Base-by-base conservation (phyloP, 176 grass and related monocot species). In the Puccinellia tenuiflora region DNA sequence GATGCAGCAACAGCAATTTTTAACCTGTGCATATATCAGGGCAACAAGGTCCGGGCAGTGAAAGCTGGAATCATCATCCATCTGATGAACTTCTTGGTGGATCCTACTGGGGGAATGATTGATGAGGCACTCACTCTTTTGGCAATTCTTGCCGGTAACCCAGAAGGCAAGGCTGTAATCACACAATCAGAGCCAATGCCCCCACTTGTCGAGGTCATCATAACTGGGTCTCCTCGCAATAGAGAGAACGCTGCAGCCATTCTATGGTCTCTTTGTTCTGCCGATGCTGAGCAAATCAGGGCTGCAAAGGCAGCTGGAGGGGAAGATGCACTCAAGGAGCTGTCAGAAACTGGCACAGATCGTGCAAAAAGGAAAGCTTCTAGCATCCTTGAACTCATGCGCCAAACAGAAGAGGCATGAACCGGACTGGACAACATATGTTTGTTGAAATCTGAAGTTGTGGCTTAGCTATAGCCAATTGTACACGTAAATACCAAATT, bases 1-100 rank as follows among this genome's bases (percentile, higher is more conserved):
- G 96, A 99, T 81, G 96, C 93, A 22, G 93, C 96, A 48, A 99
- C 93, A 0, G 96, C 96, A 17, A 99, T 99, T 69, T 99, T 96
- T 73, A 99, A 96, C 69, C 80, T 99, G 22, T 99, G 96, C 82
- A 92, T 99, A 85, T 94, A 96, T 73, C 88, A 90, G 69, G 93
- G 96, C 35, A 99, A 99, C 62, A 96, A 96, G 87, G 71, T 94
- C 13, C 81, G 84, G 31, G 96, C 93, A 6, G 91, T 94, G 40
- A 92, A 88, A 83, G 89, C 93, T 45, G 96, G 96, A 73, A 86
- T 99, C 17, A 79, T 96, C 55, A 50, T 73, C 80, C 91, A 96
- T 85, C 63, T 99, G 78, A 96, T 99, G 83, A 88, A 26, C 50
- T 90, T 96, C 73, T 73, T 99, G 70, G 87, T 75, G 8, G 96